Percentiles rank a stretch among this genome's conserved stretches.
Conservation (phyloP, 1,284 basidiomycete species). For the Lentinus polychrous region DNA sequence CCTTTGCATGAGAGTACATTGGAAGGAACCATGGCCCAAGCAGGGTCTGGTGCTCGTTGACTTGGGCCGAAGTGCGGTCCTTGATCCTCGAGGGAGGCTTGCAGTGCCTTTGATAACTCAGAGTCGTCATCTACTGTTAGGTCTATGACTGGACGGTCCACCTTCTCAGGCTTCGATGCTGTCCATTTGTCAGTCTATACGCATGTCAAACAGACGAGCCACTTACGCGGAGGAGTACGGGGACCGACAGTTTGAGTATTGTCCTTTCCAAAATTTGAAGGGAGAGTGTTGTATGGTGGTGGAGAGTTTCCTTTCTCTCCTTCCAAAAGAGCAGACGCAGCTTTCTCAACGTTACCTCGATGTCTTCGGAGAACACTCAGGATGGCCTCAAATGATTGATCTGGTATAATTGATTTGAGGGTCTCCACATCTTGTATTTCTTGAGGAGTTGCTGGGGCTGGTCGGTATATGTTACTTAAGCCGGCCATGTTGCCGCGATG, state of each 20-base stretch:
- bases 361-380: constrained; percentile 49
- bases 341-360: constrained; percentile 53
- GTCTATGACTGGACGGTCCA: constrained; percentile 38
- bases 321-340: constrained; percentile 51
- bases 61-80: constrained; percentile 46
- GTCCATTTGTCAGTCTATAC: constrained; percentile 5
- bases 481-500: no score
- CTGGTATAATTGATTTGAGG: constrained; percentile 27
- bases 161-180: constrained; percentile 30
- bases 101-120: constrained; percentile 44
- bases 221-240: constrained; percentile 29
- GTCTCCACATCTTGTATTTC: constrained; percentile 28
- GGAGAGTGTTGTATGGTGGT: constrained; percentile 9
- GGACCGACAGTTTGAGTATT: constrained; percentile 15
- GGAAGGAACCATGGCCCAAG: constrained; percentile 63
- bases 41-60: constrained; percentile 50
- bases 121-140: constrained; percentile 49
- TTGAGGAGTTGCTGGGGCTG: constrained; percentile 11
- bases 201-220: neutral
- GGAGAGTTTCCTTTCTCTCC: constrained; percentile 37
- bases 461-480: neutral
- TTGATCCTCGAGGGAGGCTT: constrained; percentile 41
- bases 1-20: constrained; percentile 35
- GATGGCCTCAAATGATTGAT: constrained; percentile 36
- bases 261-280: constrained; percentile 8